Percentiles rank a stretch among this genome's conserved stretches.
Conservation (phyloP, 1,284 basidiomycete species). For the Apiotrichum mycotoxinovorans region DNA sequence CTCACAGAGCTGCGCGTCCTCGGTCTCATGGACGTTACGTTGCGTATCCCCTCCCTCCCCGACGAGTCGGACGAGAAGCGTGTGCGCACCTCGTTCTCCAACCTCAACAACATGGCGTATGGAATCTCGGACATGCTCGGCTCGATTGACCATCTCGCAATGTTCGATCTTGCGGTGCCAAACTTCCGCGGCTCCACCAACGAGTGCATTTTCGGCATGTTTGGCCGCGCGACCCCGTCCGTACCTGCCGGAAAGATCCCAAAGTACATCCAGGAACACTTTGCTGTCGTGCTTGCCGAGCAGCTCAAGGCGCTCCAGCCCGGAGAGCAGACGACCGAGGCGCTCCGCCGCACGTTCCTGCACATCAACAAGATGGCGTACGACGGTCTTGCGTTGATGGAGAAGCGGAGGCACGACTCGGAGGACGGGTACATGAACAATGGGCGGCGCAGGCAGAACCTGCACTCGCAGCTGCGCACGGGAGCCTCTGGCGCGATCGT, state of each 20-base stretch:
- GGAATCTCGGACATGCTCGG: slow-evolving; percentile 96
- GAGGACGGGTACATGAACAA: slow-evolving; percentile 54
- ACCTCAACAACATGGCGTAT: slow-evolving; percentile 90
- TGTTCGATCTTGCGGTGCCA: slow-evolving; percentile 91
- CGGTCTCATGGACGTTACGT: slow-evolving; percentile 96
- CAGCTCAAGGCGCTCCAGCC: slow-evolving; percentile 59
- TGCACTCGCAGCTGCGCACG: slow-evolving; percentile 56
- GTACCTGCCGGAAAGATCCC: slow-evolving; percentile 50
- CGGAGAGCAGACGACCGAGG: slow-evolving; percentile 65
- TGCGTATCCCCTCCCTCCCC: slow-evolving; percentile 75
- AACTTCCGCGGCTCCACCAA: slow-evolving; percentile 72
- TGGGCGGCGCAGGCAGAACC: slow-evolving; percentile 8
- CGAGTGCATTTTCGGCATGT: slow-evolving; percentile 95
- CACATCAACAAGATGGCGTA: slow-evolving; percentile 74
- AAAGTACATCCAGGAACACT: slow-evolving; percentile 78
- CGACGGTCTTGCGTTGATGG: slow-evolving; percentile 56
- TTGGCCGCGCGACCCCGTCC: slow-evolving; percentile 71
- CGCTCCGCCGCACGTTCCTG: slow-evolving; percentile 79
- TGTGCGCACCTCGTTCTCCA: slow-evolving; percentile 85
- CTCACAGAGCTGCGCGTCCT: slow-evolving; percentile 78
- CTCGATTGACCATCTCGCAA: slow-evolving; percentile 67
- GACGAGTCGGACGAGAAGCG: slow-evolving; percentile 90
- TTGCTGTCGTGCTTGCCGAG: slow-evolving; percentile 60
- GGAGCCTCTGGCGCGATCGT: slow-evolving; percentile 84
- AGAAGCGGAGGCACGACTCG: slow-evolving; percentile 63